Conservation (phyloP, 257 asterid species). For the Solanum sparsipilum region DNA sequence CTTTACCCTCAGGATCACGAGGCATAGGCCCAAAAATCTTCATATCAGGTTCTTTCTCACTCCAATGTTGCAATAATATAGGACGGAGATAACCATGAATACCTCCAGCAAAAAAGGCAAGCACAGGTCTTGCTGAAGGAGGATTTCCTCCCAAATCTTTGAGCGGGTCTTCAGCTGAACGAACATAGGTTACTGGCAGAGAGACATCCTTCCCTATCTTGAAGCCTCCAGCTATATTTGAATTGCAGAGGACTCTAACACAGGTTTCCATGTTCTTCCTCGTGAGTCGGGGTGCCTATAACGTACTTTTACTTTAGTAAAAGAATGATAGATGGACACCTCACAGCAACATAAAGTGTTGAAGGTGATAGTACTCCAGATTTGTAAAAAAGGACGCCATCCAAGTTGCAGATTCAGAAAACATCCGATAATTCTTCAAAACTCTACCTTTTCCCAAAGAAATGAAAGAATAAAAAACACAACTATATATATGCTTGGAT, state of each 20-base stretch:
- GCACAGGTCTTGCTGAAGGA: constrained; percentile 26
- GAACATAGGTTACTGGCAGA: constrained; percentile 46
- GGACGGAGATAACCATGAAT: constrained; percentile 62
- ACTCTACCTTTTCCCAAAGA: background rate
- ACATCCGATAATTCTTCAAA: background rate
- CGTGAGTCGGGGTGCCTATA: constrained; percentile 42
- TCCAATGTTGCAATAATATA: constrained; percentile 38
- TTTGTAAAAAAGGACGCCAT: background rate
- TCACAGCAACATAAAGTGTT: background rate
- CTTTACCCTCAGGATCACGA: constrained; percentile 42
- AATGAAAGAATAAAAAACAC: background rate
- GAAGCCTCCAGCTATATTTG: constrained; percentile 40
- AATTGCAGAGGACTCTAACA: constrained; percentile 45
- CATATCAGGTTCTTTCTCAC: constrained; percentile 41
- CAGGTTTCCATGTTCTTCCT: constrained; percentile 25
- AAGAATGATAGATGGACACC: background rate
- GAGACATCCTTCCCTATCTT: constrained; percentile 47
- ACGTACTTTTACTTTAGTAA: background rate
- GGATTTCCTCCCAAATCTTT: constrained; percentile 39
- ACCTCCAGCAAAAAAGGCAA: constrained; percentile 63
- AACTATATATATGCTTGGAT: background rate
- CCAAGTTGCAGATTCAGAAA: background rate
- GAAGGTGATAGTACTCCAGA: background rate
- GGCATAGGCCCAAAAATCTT: constrained; percentile 43
- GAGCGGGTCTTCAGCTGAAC: constrained; percentile 32